These are phyloP conservation scores for Eragrostis tef DNA, from an alignment of 202 grass and related monocot species.

Conservation along the genomic window DNA sequence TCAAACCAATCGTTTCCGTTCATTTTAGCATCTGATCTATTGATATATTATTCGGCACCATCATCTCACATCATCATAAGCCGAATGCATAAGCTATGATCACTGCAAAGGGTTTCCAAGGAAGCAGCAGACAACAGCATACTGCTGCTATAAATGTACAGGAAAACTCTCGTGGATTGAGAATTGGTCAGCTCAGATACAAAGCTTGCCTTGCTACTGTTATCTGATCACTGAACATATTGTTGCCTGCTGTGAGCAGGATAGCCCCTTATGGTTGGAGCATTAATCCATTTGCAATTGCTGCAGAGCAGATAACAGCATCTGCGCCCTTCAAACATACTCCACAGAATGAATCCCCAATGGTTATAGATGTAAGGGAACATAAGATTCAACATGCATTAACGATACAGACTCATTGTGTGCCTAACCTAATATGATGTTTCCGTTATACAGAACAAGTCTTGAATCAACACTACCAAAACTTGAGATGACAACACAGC, in stretches of 20 bases:
- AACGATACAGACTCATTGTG: not conserved
- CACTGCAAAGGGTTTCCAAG: too few relatives aligned
- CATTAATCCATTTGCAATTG: not conserved
- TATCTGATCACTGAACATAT: not conserved
- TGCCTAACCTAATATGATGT: conserved; percentile 11
- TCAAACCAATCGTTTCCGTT: too few relatives aligned
- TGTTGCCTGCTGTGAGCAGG: not conserved
- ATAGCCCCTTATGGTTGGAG: not conserved
- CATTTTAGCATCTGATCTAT: too few relatives aligned
- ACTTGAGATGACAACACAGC: conserved; percentile 39
- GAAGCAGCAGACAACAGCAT: too few relatives aligned
- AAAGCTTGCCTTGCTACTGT: not conserved
- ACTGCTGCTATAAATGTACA: too few relatives aligned
- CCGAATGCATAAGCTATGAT: too few relatives aligned
- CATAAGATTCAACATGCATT: conserved; percentile 23
- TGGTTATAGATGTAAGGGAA: not conserved
- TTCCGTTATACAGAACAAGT: conserved; percentile 8
- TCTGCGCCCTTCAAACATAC: not conserved
- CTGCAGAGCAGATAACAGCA: too few relatives aligned
- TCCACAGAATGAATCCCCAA: not conserved
- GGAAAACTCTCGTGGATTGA: too few relatives aligned
- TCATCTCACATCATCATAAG: too few relatives aligned
- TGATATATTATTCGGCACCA: too few relatives aligned
- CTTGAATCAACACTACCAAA: conserved; percentile 19
- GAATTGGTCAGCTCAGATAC: not conserved